Base-by-base conservation (phyloP, 2,329 filamentous ascomycete genomes). In the Penicillium sp. region DNA sequence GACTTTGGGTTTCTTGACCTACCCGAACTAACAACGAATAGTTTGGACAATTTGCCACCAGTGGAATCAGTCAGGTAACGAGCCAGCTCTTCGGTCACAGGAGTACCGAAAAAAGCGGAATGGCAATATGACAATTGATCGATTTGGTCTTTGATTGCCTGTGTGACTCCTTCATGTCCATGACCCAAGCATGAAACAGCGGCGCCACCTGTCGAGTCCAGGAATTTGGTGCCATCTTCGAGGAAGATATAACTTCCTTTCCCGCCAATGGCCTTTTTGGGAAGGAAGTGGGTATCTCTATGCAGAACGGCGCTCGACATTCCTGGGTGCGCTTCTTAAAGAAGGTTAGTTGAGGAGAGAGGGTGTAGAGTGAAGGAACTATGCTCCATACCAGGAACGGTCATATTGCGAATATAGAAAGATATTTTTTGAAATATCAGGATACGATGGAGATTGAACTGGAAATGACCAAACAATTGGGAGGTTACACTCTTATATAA, bases 161-260 rank as follows among this genome's bases (percentile, higher is more conserved):
- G 74, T 11, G 77, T 77, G 11, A 92, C 83, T 44, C 86, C 77
- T 37, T 78, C 65, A 55, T 87, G 81, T 26, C 83, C 85, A 62
- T 91, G 86, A 6, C 90, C 90, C 9, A 93, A 75, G 66, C 86
- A 87, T 9, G 85, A 80, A 3, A 92, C 89, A 19, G 87, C 88
- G 3, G 90, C 87, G 18, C 90, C 90, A 24, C 87, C 83, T 18
- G 87, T 89, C 1, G 85, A 87, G 69, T 94, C 90, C 13, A 92
- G 81, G 39, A 94, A 81, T 29, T 74, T 77, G 21, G 81, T 79
- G 1, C 86, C 87, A 65, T 80, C 78, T 60, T 75, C 75, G 1
- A 85, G 73, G 29, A 75, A 71, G n/a, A 86, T 70, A 55, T 80
- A 81, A 59, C 79, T 77, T 10, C 81, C 82, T 51, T 77, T 70